Evolutionary conservation across 1,284 basidiomycete genomes (phyloP).

Genomic region (Hemileia vastatrix): DNA sequence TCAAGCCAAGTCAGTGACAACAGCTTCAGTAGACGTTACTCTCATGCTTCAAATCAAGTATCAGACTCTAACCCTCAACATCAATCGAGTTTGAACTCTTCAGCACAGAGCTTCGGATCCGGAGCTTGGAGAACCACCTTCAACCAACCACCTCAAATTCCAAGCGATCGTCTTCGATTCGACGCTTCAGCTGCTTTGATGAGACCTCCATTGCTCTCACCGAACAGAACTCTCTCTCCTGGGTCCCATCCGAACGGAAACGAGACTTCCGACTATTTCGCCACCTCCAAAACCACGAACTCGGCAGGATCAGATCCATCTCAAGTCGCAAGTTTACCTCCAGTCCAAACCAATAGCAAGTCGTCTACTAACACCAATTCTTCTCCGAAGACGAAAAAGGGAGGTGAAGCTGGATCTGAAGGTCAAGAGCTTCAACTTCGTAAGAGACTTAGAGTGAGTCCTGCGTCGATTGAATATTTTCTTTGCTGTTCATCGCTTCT

Average conservation of each 20-base stretch:
- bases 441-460: background rate
- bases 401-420: background rate
- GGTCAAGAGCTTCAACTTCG: no score
- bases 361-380: background rate
- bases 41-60: background rate
- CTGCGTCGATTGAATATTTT: background rate
- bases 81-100: background rate
- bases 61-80: background rate
- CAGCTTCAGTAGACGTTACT: background rate
- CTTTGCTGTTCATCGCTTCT: background rate
- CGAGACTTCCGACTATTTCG: background rate
- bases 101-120: background rate
- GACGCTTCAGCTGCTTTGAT: background rate
- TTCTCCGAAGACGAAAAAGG: background rate
- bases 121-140: background rate
- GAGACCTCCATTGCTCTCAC: background rate
- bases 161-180: background rate
- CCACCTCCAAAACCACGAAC: background rate
- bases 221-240: background rate
- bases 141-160: background rate
- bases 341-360: background rate
- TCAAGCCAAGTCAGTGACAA: background rate
- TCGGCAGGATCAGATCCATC: background rate
- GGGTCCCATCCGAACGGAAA: background rate
- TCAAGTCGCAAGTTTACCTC: background rate